Base-by-base conservation (phyloP, 108 stramenopile species). In the Skeletonema menzelii region DNA sequence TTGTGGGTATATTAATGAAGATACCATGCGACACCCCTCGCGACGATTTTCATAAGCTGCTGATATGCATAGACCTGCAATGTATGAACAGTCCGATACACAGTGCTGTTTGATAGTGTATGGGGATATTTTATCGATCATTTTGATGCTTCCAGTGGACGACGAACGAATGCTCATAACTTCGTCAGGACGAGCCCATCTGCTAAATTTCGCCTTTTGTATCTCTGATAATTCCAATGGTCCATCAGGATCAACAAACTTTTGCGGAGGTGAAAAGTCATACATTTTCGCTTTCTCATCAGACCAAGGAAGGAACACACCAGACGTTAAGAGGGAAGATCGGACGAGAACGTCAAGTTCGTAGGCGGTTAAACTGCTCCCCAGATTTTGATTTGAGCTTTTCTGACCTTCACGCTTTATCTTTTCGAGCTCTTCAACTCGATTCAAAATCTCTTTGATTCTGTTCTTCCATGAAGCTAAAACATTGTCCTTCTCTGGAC, bases 21-120 rank as follows among this genome's bases (percentile, higher is more conserved):
- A 84, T 27, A 96, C 76, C 22, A 96, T 69, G 10, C 83, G 79
- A 40, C 77, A 77, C 8, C 22, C 22, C 12, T 82, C 72, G 37
- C 88, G 92, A 1, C 93, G 73, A 32, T 84, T 85, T 69, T 98
- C 95, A 40, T 86, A 92, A 11, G 80, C 84, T 20, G 96, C 91
- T n/a, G 89, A 86, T 15, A 97, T 88, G 69, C 95, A 96, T 8
- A 98, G 80, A 24, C 88, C 89, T 5, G 94, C 94, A 66, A 98
- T 88, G 79, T 97, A 97, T 75, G 88, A 90, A 77, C 97, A 98
- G 72, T 97, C 95, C 14, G 93, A 86, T 13, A 98, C 95, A 28
- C 84, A 82, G 60, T 95, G 77, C 72, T 98, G 95, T 56, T 80
- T 76, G 74, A 96, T 91, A 8, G 83, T 81, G 59, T 82, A 85